A percentile compares a stretch with the other conserved stretches of the same genome.
phyloP scores from a whole-genome alignment of 2,329 filamentous ascomycete species.

The Penicillium sp. region DNA sequence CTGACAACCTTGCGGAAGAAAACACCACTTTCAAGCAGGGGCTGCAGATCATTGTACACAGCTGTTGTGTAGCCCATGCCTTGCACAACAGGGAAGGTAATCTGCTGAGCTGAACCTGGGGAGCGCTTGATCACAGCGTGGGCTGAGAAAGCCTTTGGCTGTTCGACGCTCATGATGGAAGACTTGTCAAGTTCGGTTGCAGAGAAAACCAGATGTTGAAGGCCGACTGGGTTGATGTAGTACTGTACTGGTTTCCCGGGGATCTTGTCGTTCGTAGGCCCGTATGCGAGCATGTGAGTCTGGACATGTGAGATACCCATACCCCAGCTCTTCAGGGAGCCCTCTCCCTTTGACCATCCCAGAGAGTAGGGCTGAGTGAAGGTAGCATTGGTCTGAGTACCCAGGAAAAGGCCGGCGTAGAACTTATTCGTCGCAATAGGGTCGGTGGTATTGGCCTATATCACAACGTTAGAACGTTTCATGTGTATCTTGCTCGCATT shows the following conservation, averaged over 20 bases:
- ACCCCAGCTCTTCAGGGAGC: constrained; percentile 68
- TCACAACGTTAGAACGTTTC: neutral
- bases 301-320: constrained; percentile 75
- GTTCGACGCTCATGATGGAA: constrained; percentile 58
- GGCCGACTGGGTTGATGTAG: constrained; percentile 77
- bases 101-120: constrained; percentile 54
- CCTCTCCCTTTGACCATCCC: constrained; percentile 65
- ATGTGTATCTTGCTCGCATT: neutral
- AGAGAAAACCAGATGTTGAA: constrained; percentile 78
- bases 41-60: constrained; percentile 68
- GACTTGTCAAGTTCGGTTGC: constrained; percentile 67
- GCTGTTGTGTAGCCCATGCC: constrained; percentile 87
- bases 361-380: constrained; percentile 77
- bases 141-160: constrained; percentile 57
- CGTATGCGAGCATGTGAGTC: constrained; percentile 65
- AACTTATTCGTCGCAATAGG: constrained; percentile 58
- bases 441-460: constrained; percentile 30
- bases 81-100: constrained; percentile 81
- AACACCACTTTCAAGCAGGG: constrained; percentile 71
- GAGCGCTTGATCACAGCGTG: constrained; percentile 67
- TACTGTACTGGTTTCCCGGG: constrained; percentile 63
- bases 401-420: constrained; percentile 77
- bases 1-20: constrained; percentile 67
- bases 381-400: constrained; percentile 64
- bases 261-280: constrained; percentile 53